Percentiles rank a stretch among this genome's conserved stretches.
These are phyloP conservation scores for Sporobolomyces phaffii DNA, from an alignment of 768 basidiomycete species.

Conservation along the genomic window DNA sequence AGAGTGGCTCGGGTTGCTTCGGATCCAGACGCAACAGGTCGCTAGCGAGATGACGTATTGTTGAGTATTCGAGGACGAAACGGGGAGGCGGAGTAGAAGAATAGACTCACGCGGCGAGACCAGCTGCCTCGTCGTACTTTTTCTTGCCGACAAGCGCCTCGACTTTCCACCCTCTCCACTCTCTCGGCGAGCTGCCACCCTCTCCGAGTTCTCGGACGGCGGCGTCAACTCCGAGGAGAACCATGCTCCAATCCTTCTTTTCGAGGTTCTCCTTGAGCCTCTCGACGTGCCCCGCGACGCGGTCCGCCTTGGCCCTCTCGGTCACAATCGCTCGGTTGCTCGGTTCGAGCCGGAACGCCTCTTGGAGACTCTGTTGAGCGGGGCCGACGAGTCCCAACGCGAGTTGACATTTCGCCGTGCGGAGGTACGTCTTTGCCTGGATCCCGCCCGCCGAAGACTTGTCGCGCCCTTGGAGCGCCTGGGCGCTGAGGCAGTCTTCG, in stretches of 20 bases:
- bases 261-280: slow-evolving; percentile 49
- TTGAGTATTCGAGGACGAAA: not conserved
- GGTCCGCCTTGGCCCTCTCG: slow-evolving; percentile 59
- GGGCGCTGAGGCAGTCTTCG: slow-evolving; percentile 70
- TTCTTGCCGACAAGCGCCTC: slow-evolving; percentile 69
- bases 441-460: slow-evolving; percentile 45
- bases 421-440: slow-evolving; percentile 69
- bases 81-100: not conserved
- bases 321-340: slow-evolving; percentile 58
- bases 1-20: slow-evolving; percentile 71
- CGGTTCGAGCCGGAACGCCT: slow-evolving; percentile 59
- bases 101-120: slow-evolving; percentile 63
- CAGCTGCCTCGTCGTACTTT: slow-evolving; percentile 66
- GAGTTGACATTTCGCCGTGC: slow-evolving; percentile 75
- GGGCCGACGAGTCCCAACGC: slow-evolving; percentile 65
- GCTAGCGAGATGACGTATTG: too few species aligned
- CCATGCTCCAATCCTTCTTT: slow-evolving; percentile 68
- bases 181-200: slow-evolving; percentile 60
- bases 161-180: slow-evolving; percentile 74
- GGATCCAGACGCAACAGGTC: slow-evolving; percentile 67
- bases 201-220: slow-evolving; percentile 60
- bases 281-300: slow-evolving; percentile 49
- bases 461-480: slow-evolving; percentile 56
- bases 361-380: slow-evolving; percentile 63
- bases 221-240: slow-evolving; percentile 71